Evolutionary conservation across 257 asterid genomes (phyloP), one percentile per base, ranked within the genome.

Genomic region (Lavandula angustifolia): DNA sequence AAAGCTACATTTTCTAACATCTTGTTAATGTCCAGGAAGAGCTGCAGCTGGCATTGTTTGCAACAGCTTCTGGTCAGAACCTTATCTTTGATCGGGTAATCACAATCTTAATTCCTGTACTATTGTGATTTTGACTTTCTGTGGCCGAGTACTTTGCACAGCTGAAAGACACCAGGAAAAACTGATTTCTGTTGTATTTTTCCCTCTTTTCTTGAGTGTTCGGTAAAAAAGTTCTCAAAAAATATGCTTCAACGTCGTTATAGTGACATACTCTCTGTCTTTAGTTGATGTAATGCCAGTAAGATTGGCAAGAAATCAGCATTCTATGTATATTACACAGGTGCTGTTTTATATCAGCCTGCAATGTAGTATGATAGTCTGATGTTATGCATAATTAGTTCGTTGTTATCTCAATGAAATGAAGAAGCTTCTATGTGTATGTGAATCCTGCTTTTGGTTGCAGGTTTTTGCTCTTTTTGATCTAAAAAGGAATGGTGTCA

Each of bases 71-170:
- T 14, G 87, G 94, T 41, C 87, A 86, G 74, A 86, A 83, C 71
- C 91, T 91, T 72, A 81, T 91, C 62, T 60, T 88, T 78, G 98
- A 86, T 56, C 77, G 96, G 95, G 98, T 91, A 91, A 85, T 33
- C 54, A 46, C n/a, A 54, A 51, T 27, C 42, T 54, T 32, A 33
- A 34, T 56, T 66, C 65, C 7, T 65, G 18, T 17, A 48, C 33
- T 13, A 8, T 43, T 4, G 60, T 31, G 52, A 62, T 57, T 49
- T 76, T 33, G 65, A 48, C 17, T 9, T 27, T 34, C 18, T 32
- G 29, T 6, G 34, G 7, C 16, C 11, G 16, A 51, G 37, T 22
- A 51, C 34, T 22, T 9, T 50, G 42, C 42, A n/a, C 42, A 12
- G n/a, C 11, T 1, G 4, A 32, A 54, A 2, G 46, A 55, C 13